phyloP scores from a whole-genome alignment of 1,139 yeast genomes.

The Eremothecium sinecaudum region DNA sequence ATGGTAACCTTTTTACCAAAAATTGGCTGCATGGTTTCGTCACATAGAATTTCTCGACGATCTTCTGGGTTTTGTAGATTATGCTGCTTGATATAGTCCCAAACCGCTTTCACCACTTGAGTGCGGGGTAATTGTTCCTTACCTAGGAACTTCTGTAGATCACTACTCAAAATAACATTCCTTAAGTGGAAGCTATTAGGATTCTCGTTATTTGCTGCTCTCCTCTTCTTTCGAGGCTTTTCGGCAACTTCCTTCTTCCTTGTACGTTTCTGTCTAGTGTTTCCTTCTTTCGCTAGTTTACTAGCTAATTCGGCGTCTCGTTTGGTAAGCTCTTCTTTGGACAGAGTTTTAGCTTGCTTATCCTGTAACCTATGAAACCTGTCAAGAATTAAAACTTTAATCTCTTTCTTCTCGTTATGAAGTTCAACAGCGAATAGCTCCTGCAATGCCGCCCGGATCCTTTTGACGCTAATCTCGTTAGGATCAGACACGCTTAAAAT shows the following conservation, averaged over 20 bases:
- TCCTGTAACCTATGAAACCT: constrained; percentile 45
- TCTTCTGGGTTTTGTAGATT: constrained; percentile 63
- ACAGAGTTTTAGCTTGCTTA: constrained; percentile 20
- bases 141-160: constrained; percentile 40
- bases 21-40: constrained; percentile 47
- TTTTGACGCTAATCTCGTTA: constrained; percentile 62
- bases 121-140: constrained; percentile 49
- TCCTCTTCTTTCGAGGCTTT: constrained; percentile 25
- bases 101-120: constrained; percentile 58
- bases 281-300: constrained; percentile 11
- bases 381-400: constrained; percentile 52
- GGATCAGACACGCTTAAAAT: constrained; percentile 66
- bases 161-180: constrained; percentile 38
- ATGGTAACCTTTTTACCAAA: constrained; percentile 56
- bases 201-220: constrained; percentile 12
- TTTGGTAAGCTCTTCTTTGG: constrained; percentile 26
- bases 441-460: constrained; percentile 60
- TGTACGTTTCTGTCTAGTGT: constrained; percentile 6
- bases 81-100: constrained; percentile 63
- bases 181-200: constrained; percentile 19
- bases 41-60: constrained; percentile 59
- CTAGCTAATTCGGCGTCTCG: constrained; percentile 29
- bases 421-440: constrained; percentile 55
- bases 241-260: constrained; percentile 13
- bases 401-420: constrained; percentile 43